These are phyloP conservation scores for Setaria italica DNA, from an alignment of 202 grass and related monocot species.

Conservation along the genomic window DNA sequence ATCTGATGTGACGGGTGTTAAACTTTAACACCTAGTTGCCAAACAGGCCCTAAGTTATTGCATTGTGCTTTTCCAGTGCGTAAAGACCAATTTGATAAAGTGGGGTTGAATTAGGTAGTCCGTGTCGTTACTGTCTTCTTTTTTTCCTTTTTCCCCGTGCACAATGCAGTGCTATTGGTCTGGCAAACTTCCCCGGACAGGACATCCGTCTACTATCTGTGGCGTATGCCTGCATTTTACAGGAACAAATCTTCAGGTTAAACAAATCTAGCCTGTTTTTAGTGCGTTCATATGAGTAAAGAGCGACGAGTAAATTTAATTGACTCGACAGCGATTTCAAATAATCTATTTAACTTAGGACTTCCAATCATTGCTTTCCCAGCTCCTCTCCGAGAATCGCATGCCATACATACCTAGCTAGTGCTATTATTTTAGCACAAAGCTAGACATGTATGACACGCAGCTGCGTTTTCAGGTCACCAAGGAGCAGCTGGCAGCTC, in stretches of 20 bases:
- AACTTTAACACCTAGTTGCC: too few relatives aligned
- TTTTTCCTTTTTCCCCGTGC: background rate
- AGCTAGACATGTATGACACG: conserved; percentile 22
- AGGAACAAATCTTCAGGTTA: conserved; percentile 36
- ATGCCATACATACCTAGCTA: background rate
- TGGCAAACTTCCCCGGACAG: background rate
- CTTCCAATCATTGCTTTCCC: conserved; percentile 11
- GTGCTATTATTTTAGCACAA: conserved; percentile 25
- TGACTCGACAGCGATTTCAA: conserved; percentile 40
- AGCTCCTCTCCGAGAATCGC: conserved; percentile 14
- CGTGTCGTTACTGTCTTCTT: background rate
- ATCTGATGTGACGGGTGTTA: too few relatives aligned
- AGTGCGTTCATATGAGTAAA: conserved; percentile 49
- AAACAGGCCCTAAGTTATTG: too few relatives aligned
- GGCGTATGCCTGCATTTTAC: conserved; percentile 29
- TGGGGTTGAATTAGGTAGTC: conserved; percentile 39
- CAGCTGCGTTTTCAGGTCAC: conserved; percentile 20
- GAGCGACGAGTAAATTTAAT: conserved; percentile 5
- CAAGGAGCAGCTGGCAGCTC: conserved; percentile 17
- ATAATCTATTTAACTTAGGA: too few relatives aligned
- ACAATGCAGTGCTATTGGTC: conserved; percentile 32
- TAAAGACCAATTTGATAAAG: conserved; percentile 45
- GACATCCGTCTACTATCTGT: background rate
- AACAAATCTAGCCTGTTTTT: conserved; percentile 17
- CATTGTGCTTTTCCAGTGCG: conserved; percentile 35